Conservation (phyloP, 345 rosid species). For the Eucalyptus rudis region DNA sequence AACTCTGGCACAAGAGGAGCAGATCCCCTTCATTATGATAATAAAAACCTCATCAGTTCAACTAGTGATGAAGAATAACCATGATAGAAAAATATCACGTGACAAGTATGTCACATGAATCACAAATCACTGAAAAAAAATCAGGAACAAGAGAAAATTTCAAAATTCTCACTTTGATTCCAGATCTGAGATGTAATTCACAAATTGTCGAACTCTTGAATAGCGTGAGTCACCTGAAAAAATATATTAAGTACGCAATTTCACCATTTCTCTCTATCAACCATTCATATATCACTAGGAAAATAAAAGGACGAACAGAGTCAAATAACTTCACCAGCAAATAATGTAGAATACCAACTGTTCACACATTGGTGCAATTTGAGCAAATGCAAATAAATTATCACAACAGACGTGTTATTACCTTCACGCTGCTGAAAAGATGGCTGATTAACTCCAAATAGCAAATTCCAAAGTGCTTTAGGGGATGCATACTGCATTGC, state of each 20-base stretch:
- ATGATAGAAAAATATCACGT: neutral
- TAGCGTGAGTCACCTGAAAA: constrained; percentile 28
- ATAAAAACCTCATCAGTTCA: neutral
- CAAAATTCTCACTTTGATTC: constrained; percentile 47
- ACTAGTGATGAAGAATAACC: neutral
- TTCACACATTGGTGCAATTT: neutral
- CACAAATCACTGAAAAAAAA: neutral
- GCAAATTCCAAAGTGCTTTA: constrained; percentile 71
- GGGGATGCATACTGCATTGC: constrained; percentile 95
- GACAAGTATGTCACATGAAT: neutral
- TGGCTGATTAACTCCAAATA: constrained; percentile 51
- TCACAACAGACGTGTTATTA: neutral
- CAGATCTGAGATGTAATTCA: constrained; percentile 60
- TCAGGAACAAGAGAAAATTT: neutral
- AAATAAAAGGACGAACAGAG: neutral
- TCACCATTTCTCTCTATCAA: neutral
- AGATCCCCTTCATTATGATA: constrained; percentile 21
- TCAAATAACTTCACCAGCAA: neutral
- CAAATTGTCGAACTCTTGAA: constrained; percentile 58
- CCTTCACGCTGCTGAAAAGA: constrained; percentile 36
- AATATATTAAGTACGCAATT: neutral
- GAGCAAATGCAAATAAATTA: neutral
- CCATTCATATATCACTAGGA: neutral
- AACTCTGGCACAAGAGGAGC: constrained; percentile 74
- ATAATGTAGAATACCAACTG: neutral